Base-by-base conservation (phyloP, 352 stramenopile genomes). In the Thalassiosira livingstoniorum region DNA sequence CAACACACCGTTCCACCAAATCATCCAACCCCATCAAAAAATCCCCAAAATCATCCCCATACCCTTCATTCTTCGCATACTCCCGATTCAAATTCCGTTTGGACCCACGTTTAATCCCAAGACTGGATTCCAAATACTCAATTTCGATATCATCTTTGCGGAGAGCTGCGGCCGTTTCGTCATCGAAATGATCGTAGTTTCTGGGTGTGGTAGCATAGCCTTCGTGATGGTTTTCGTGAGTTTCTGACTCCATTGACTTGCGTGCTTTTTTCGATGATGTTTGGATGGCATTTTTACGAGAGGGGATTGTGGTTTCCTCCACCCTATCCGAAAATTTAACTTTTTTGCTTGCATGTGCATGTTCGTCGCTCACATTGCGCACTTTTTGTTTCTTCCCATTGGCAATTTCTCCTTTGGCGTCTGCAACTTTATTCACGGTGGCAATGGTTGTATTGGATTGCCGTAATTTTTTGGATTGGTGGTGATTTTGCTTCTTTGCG, bases 21-120 rank as follows among this genome's bases (percentile, higher is more conserved):
- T 81, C 71, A 69, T 94, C 90, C 13, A 94, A 70, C 78, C 78
- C 88, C 65, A 92, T 83, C 27, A 94, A 70, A 80, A 94, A 94
- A 65, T 92, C 82, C 35, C 87, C 90, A 87, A 94, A 94, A 57
- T 93, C 88, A 57, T 93, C 87, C 25, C 90, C 90, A 69, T 87
- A 94, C 34, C 90, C 90, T 75, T 94, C 88, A 51, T 89, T 75
- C 72, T 90, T 93, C 0, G 85, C 80, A 86, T 90, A 94, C 75
- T 94, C 90, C 45, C 84, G 84, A 69, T 91, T 85, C 25, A 93
- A 58, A 23, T 84, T 79, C 51, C 77, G 78, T 10, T 75, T 82
- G 13, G 63, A 77, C 23, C 43, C 34, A n/a, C n/a, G n/a, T 3
- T 62, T 70, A 11, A 92, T 62, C 23, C 87, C 87, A 11, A 94